Percentiles rank a stretch among this genome's conserved stretches.
These are phyloP conservation scores for Pleochaeta shiraiana DNA, from an alignment of 2,329 filamentous ascomycete species.

Conservation along the genomic window DNA sequence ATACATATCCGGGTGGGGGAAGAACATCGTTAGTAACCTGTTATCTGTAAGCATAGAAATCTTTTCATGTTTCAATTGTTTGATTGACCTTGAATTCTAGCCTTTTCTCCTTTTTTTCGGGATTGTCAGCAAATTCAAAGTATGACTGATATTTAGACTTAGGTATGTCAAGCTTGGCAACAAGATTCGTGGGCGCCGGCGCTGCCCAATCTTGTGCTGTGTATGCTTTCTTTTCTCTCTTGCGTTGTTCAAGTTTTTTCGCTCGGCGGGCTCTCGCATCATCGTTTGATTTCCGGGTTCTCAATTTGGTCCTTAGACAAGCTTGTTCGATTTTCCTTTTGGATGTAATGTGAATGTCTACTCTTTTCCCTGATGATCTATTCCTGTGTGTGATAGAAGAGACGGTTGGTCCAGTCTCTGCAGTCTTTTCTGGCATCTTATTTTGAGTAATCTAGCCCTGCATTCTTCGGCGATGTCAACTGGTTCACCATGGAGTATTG, in stretches of 20 bases:
- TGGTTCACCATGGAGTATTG: neutral
- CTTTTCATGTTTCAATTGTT: neutral
- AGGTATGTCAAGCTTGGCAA: conserved; percentile 16
- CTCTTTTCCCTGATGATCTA: neutral
- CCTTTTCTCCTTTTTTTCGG: conserved; percentile 37
- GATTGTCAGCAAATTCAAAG: conserved; percentile 42
- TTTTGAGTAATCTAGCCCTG: neutral
- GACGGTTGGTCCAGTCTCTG: neutral
- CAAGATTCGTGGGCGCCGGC: conserved; percentile 15
- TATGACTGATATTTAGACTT: conserved; percentile 34
- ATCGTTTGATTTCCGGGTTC: neutral
- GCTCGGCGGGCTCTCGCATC: conserved; percentile 10
- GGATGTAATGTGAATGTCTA: neutral
- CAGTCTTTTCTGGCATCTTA: neutral
- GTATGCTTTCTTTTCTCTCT: conserved; percentile 13
- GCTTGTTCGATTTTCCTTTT: neutral
- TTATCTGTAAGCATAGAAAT: neutral
- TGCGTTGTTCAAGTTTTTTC: conserved; percentile 14
- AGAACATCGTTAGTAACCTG: conserved; percentile 30
- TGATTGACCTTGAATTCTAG: conserved; percentile 36
- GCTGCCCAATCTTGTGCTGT: conserved; percentile 15
- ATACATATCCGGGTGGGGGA: conserved; percentile 38
- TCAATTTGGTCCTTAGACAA: neutral
- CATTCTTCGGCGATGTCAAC: neutral
- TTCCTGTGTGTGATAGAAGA: neutral